phyloP scores from a whole-genome alignment of 2,329 filamentous ascomycete species.

The Cercospora sp. region DNA sequence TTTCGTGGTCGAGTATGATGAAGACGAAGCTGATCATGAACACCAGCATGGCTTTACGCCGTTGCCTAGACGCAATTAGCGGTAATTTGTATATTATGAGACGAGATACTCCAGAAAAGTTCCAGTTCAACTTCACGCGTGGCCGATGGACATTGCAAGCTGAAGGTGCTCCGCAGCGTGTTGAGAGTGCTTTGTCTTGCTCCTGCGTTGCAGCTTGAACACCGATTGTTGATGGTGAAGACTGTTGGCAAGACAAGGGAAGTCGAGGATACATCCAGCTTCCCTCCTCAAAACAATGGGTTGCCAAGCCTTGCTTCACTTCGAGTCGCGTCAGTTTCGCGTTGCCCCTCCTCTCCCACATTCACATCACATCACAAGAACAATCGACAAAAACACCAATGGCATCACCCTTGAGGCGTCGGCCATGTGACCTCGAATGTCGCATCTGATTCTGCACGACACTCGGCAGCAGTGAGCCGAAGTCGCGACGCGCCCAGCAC shows the following conservation, averaged over 20 bases:
- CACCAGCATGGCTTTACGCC: constrained; percentile 19
- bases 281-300: neutral
- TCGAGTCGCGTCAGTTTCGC: constrained; percentile 2
- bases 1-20: constrained; percentile 32
- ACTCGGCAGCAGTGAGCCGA: neutral
- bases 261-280: no score
- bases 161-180: neutral
- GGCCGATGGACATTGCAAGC: neutral
- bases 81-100: neutral
- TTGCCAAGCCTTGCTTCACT: neutral
- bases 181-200: neutral
- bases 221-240: neutral
- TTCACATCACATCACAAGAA: neutral
- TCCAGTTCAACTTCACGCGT: neutral
- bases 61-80: constrained; percentile 16
- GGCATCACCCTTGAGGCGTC: neutral
- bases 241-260: neutral
- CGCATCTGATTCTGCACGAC: neutral
- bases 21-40: constrained; percentile 10
- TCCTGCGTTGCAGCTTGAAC: neutral
- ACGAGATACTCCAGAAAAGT: neutral
- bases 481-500: constrained; percentile 11
- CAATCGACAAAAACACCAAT: neutral
- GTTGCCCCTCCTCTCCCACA: neutral
- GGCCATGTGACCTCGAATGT: neutral